A percentile compares a stretch with the other conserved stretches of the same genome.
These are phyloP conservation scores for Akanthomyces muscarius DNA, from an alignment of 2,329 filamentous ascomycete species.

Conservation along the genomic window DNA sequence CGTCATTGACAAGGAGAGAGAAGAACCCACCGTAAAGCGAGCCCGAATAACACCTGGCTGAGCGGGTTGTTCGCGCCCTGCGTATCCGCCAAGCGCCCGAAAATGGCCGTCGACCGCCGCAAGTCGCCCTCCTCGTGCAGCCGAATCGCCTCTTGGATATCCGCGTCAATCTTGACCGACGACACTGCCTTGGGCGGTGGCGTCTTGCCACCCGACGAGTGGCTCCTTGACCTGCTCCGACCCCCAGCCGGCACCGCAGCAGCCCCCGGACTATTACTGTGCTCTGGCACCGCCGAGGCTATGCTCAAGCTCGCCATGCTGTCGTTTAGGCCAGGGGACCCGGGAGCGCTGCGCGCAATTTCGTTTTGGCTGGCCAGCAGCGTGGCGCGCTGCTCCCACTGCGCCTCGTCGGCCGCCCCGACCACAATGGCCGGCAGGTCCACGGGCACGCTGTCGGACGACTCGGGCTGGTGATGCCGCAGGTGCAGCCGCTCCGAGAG, in stretches of 20 bases:
- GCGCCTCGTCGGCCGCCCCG: slow-evolving; percentile 55
- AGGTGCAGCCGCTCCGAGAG: slow-evolving; percentile 71
- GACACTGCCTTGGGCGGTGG: slow-evolving; percentile 33
- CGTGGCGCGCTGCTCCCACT: slow-evolving; percentile 94
- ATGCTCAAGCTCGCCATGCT: slow-evolving; percentile 7
- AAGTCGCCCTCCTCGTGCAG: slow-evolving; percentile 84
- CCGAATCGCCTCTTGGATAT: slow-evolving; percentile 93
- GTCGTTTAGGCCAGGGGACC: slow-evolving; percentile 28
- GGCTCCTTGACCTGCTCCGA: slow-evolving; percentile 19
- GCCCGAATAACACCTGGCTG: slow-evolving; percentile 91
- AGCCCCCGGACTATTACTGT: slow-evolving; percentile 26
- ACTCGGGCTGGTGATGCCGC: slow-evolving; percentile 46
- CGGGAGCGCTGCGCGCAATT: slow-evolving; percentile 41
- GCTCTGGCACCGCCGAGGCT: slow-evolving; percentile 25
- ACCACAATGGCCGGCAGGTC: slow-evolving; percentile 71
- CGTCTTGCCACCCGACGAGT: slow-evolving; percentile 22
- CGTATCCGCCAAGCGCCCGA: slow-evolving; percentile 77
- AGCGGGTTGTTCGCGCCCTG: slow-evolving; percentile 85
- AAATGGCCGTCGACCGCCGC: slow-evolving; percentile 75
- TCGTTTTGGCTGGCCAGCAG: slow-evolving; percentile 68
- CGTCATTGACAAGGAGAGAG: not conserved
- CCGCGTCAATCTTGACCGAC: slow-evolving; percentile 54
- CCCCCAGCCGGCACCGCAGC: slow-evolving; percentile 8
- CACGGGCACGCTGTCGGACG: slow-evolving; percentile 70
- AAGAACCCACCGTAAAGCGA: slow-evolving; percentile 69